These are phyloP conservation scores for Tulasnella sp. DNA, from an alignment of 768 basidiomycete species.

Conservation along the genomic window DNA sequence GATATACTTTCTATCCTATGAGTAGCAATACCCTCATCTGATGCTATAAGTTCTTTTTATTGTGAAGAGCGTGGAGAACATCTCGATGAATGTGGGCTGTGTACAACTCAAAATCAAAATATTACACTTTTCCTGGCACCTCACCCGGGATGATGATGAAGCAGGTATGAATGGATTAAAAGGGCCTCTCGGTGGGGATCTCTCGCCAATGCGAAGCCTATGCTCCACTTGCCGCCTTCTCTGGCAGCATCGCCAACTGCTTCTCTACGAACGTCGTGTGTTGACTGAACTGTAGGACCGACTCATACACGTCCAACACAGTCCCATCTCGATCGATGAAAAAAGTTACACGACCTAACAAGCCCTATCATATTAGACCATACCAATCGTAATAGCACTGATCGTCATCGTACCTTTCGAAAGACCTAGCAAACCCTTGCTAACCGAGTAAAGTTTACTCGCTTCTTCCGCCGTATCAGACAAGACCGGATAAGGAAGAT, in stretches of 20 bases:
- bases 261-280: constrained; percentile 64
- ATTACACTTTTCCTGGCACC: too few species aligned
- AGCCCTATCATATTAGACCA: constrained; percentile 23
- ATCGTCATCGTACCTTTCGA: constrained; percentile 29
- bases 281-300: constrained; percentile 50
- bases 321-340: constrained; percentile 63
- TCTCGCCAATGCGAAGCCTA: too few species aligned
- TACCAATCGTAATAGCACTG: not conserved
- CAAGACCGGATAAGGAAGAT: constrained; percentile 52
- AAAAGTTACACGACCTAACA: constrained; percentile 51
- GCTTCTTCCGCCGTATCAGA: constrained; percentile 57
- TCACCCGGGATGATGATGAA: too few species aligned
- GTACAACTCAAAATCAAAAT: too few species aligned
- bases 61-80: too few species aligned
- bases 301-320: constrained; percentile 50
- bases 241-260: constrained; percentile 40
- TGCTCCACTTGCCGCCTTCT: not conserved
- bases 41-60: too few species aligned
- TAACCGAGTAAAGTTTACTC: constrained; percentile 54
- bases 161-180: too few species aligned
- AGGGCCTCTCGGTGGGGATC: too few species aligned
- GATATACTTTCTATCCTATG: too few species aligned
- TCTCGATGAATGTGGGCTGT: too few species aligned
- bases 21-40: too few species aligned
- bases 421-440: constrained; percentile 57